Evolutionary conservation across 1,284 basidiomycete genomes (phyloP).

Genomic region (Cutaneotrichosporon sp.): DNA sequence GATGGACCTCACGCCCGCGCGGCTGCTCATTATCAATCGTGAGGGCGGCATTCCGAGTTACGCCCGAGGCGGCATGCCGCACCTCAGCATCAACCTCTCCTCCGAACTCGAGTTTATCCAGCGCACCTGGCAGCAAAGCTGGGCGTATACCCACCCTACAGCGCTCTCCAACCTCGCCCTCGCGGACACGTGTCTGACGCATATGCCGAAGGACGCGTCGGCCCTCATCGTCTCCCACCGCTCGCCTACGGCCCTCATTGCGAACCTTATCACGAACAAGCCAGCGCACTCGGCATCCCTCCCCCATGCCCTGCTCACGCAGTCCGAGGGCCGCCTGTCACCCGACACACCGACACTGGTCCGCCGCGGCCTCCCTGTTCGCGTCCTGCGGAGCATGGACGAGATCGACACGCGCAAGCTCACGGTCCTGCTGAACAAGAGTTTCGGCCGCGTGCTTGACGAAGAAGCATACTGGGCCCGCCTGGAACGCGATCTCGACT

Average conservation of each 20-base stretch:
- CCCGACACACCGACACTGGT: slow-evolving; percentile 89
- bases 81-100: slow-evolving; percentile 89
- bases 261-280: slow-evolving; percentile 96
- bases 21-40: slow-evolving; percentile 95
- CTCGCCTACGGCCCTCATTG: slow-evolving; percentile 90
- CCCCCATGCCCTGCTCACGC: slow-evolving; percentile 81
- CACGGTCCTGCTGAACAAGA: slow-evolving; percentile 74
- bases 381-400: slow-evolving; percentile 62
- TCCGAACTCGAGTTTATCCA: slow-evolving; percentile 84
- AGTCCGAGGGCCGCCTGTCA: slow-evolving; percentile 72
- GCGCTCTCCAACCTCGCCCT: slow-evolving; percentile 83
- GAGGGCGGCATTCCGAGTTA: slow-evolving; percentile 98
- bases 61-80: slow-evolving; percentile 87
- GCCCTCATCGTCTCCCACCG: slow-evolving; percentile 97
- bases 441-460: slow-evolving; percentile 74
- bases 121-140: slow-evolving; percentile 72
- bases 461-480: slow-evolving; percentile 71
- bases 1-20: slow-evolving; percentile 74
- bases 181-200: slow-evolving; percentile 76
- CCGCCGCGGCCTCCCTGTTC: slow-evolving; percentile 79
- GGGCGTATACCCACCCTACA: slow-evolving; percentile 76
- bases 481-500: slow-evolving; percentile 73
- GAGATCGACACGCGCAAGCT: slow-evolving; percentile 71
- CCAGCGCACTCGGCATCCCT: slow-evolving; percentile 92
- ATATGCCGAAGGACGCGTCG: slow-evolving; percentile 90